Evolutionary conservation across 163 green algal species (phyloP), one percentile per base, ranked within the genome.

Genomic region (Chlamydomonas reinhardtii): DNA sequence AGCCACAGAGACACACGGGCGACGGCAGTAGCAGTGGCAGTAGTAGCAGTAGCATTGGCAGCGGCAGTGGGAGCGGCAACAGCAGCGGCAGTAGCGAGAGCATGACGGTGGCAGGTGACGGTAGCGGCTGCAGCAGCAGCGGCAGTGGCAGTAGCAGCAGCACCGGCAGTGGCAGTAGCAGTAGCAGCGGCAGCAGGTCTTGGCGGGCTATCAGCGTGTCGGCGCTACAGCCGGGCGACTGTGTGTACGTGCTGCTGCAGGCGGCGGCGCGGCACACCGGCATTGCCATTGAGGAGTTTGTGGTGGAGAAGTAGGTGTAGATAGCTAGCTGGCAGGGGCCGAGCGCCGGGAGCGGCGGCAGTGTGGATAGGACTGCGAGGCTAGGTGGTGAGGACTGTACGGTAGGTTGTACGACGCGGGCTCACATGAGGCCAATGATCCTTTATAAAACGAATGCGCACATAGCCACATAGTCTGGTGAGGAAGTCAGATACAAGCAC

Each of bases 211-310:
- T 96, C 9, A 95, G 94, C 29, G 96, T 98, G 35, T 88, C 93
- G 31, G 70, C 91, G 56, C 83, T 98, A 68, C 69, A 78, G 39
- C 52, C 74, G 8, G 96, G 95, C 19, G 87, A 97, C 52, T 62
- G 82, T 66, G 91, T 98, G 73, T 93, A 94, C 37, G 80, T 98
- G 62, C 69, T 89, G 31, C 79, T 89, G 37, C 91, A 95, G 84
- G 89, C 72, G 22, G 92, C 76, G 19, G 96, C 95, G 29, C 85
- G 95, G 59, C 95, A 98, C 86, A 97, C 95, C 34, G 95, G 95
- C 4, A 94, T 98, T 4, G 81, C 77, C n/a, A 95, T 98, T 25
- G 48, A 97, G 69, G 96, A 98, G 84, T 91, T 83, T 31, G 96
- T 98, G 31, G 69, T 90, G 0, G 96, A 98, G 84, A 76, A 86